phyloP scores from a whole-genome alignment of 805 yeast species.

The Ogataea degrootiae region DNA sequence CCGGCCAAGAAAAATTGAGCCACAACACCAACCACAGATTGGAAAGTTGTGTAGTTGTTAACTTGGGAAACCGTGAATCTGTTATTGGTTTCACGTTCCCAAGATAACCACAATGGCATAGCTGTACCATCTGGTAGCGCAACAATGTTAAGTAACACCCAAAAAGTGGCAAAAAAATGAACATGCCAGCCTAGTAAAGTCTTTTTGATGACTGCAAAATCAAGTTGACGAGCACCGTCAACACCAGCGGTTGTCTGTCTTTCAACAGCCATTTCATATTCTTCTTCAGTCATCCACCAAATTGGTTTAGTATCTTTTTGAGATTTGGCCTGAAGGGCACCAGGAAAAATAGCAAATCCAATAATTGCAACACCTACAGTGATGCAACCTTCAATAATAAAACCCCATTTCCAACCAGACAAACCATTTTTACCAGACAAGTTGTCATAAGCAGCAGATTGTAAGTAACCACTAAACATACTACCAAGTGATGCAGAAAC shows the following conservation, averaged over 20 bases:
- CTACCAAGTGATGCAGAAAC: slow-evolving; percentile 36
- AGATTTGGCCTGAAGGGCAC: slow-evolving; percentile 27
- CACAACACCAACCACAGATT: slow-evolving; percentile 36
- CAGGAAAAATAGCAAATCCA: slow-evolving; percentile 57
- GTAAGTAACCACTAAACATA: slow-evolving; percentile 41
- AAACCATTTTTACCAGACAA: slow-evolving; percentile 43
- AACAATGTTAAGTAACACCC: slow-evolving; percentile 38
- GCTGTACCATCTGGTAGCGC: slow-evolving; percentile 38
- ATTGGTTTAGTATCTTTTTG: slow-evolving; percentile 19
- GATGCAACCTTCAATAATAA: slow-evolving; percentile 54
- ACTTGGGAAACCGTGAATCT: slow-evolving; percentile 31
- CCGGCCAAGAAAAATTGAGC: slow-evolving; percentile 37
- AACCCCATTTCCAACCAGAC: slow-evolving; percentile 67
- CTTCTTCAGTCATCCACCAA: slow-evolving; percentile 23
- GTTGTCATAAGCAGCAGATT: slow-evolving; percentile 37
- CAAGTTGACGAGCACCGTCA: slow-evolving; percentile 26
- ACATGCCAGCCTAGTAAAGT: slow-evolving; percentile 52
- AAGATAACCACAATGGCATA: slow-evolving; percentile 35
- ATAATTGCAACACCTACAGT: slow-evolving; percentile 54
- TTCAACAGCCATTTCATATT: slow-evolving; percentile 33
- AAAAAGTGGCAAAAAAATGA: slow-evolving; percentile 48
- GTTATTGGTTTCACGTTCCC: slow-evolving; percentile 19
- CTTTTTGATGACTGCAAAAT: slow-evolving; percentile 38
- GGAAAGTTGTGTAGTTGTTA: slow-evolving; percentile 38
- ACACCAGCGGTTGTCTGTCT: slow-evolving; percentile 37